Percentiles rank a stretch among this genome's conserved stretches.
phyloP scores from a whole-genome alignment of 306 rosid species.

The Citrullus colocynthis region DNA sequence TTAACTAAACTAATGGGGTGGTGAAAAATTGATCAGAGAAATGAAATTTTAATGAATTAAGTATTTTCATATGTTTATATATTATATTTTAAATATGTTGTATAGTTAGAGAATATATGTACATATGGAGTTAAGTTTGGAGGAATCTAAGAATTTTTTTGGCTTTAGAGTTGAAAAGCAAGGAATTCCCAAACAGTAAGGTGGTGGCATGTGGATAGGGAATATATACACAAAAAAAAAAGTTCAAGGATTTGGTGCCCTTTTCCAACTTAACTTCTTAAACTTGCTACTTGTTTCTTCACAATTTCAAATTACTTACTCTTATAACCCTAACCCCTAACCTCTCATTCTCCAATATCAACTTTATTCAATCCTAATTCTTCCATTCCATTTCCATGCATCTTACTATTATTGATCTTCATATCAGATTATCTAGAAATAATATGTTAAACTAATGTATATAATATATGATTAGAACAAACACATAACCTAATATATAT shows the following conservation, averaged over 20 bases:
- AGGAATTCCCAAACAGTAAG: conserved; percentile 8
- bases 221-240: conserved; percentile 14
- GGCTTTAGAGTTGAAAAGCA: conserved; percentile 10
- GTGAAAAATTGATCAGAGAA: not conserved
- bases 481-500: too few relatives aligned
- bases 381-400: not conserved
- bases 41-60: not conserved
- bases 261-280: not conserved
- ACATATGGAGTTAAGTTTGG: conserved; percentile 1
- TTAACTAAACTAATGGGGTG: not conserved
- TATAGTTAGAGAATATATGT: not conserved
- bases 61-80: not conserved
- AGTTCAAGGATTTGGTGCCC: conserved; percentile 8
- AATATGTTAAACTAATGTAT: not conserved
- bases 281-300: not conserved
- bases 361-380: not conserved
- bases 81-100: not conserved
- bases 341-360: not conserved
- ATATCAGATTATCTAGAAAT: not conserved
- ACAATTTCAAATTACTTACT: not conserved
- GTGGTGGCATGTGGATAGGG: conserved; percentile 11
- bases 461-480: too few relatives aligned
- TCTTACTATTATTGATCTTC: too few relatives aligned
- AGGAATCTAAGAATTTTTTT: conserved; percentile 7
- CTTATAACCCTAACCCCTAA: not conserved